phyloP scores from a whole-genome alignment of 2,329 filamentous ascomycete species.

The Phoma sp. region DNA sequence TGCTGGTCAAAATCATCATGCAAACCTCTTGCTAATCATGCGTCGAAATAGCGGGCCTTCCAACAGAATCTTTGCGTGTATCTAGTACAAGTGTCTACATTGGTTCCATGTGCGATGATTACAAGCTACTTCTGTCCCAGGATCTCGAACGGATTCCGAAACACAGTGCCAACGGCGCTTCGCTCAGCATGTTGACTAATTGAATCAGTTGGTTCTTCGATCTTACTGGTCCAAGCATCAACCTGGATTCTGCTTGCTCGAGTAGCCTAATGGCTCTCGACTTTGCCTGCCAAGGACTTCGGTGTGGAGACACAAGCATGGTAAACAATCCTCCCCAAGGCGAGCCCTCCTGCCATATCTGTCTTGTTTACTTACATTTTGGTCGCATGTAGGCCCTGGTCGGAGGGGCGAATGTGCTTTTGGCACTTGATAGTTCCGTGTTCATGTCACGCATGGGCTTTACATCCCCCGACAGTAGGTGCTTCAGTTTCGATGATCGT shows the following conservation, averaged over 20 bases:
- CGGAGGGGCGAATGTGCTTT: too few relatives aligned
- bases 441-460: too few relatives aligned
- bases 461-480: too few relatives aligned
- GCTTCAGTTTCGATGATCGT: conserved; percentile 3
- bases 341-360: too few relatives aligned
- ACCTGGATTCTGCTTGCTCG: background rate
- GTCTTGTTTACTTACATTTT: too few relatives aligned
- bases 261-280: background rate
- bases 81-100: conserved; percentile 24
- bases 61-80: conserved; percentile 1
- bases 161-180: background rate
- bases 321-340: too few relatives aligned
- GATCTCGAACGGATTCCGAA: background rate
- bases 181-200: background rate
- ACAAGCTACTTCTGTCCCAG: background rate
- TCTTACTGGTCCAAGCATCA: background rate
- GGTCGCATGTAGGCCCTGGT: too few relatives aligned
- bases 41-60: background rate
- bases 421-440: too few relatives aligned
- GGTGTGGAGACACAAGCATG: too few relatives aligned
- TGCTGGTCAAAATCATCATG: background rate
- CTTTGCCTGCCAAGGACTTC: too few relatives aligned
- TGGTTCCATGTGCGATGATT: conserved; percentile 24
- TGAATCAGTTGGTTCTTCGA: background rate
- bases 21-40: too few relatives aligned